Base-by-base conservation (phyloP, 129 eudicot genomes). In the Helianthus tuberosus region DNA sequence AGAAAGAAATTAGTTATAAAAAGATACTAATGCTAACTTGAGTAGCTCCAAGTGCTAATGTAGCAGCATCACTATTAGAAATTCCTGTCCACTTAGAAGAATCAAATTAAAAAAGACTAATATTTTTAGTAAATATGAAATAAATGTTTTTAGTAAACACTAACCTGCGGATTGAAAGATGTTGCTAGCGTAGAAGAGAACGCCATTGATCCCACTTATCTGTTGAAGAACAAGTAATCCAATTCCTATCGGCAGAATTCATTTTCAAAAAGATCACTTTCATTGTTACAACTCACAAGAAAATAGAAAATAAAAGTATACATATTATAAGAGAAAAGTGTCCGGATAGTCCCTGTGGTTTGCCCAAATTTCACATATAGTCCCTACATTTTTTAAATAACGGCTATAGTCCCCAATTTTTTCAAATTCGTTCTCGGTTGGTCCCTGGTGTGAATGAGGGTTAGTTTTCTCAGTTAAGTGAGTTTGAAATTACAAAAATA, bases 221-320 rank as follows among this genome's bases (percentile, higher is more conserved):
- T 93, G 98, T 75, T 93, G 98, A 72, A 90, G 72, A 25, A 90
- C 84, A 17, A 93, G 92, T 70, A 93, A 65, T 63, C 98, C 98
- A 80, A 88, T 93, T 67, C 98, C 98, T 71, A 93, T 88, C 98
- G 90, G 89, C 86, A 83, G 10, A 66, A 57, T n/a, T 76, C 20
- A 39, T 32, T 20, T 60, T 58, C 49, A 55, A 15, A 51, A 15
- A 63, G 41, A 75, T 68, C 32, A 65, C 7, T 49, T 27, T 71
- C 8, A 48, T 63, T 3, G 23, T 52, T 3, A 23, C 6, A 4
- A 59, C 17, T n/a, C n/a, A 51, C 69, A 35, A 54, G 8, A 5
- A 2, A 57, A 55, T 38, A 23, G 13, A 13, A 23, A 51, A 64
- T n/a, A n/a, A n/a, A n/a, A n/a, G n/a, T n/a, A n/a, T n/a, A n/a